Conservation (phyloP, 768 basidiomycete genomes). For the Kwoniella europaea region DNA sequence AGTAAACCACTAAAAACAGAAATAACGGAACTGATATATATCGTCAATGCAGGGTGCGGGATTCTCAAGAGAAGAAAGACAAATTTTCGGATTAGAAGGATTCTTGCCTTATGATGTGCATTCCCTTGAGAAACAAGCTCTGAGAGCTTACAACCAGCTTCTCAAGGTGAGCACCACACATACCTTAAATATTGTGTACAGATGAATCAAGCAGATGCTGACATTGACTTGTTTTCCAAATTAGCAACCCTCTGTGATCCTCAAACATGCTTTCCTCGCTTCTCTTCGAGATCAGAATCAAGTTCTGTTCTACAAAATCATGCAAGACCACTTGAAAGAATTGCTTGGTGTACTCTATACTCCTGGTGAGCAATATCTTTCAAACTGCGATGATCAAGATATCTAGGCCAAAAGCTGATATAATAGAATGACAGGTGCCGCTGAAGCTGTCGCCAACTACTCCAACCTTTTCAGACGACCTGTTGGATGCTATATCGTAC, state of each 20-base stretch:
- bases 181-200: not conserved
- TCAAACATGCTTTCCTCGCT: slow-evolving; percentile 73
- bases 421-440: slow-evolving; percentile 52
- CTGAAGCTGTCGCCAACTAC: slow-evolving; percentile 80
- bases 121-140: slow-evolving; percentile 63
- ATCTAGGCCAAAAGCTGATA: not conserved
- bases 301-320: slow-evolving; percentile 77
- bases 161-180: slow-evolving; percentile 37
- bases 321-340: slow-evolving; percentile 69
- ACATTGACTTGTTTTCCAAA: not conserved
- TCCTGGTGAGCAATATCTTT: slow-evolving; percentile 62
- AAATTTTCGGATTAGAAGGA: slow-evolving; percentile 67
- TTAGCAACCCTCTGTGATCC: slow-evolving; percentile 61
- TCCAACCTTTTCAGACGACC: slow-evolving; percentile 79
- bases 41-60: slow-evolving; percentile 66
- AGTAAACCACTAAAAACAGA: not conserved
- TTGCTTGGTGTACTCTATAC: slow-evolving; percentile 78
- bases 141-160: slow-evolving; percentile 70
- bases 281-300: slow-evolving; percentile 59
- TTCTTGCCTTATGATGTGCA: slow-evolving; percentile 60
- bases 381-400: too few species aligned
- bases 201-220: not conserved
- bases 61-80: slow-evolving; percentile 72
- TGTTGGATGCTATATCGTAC: slow-evolving; percentile 52
- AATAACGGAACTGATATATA: not conserved